Evolutionary conservation across 345 rosid species (phyloP).

Genomic region (Eutrema japonicum): DNA sequence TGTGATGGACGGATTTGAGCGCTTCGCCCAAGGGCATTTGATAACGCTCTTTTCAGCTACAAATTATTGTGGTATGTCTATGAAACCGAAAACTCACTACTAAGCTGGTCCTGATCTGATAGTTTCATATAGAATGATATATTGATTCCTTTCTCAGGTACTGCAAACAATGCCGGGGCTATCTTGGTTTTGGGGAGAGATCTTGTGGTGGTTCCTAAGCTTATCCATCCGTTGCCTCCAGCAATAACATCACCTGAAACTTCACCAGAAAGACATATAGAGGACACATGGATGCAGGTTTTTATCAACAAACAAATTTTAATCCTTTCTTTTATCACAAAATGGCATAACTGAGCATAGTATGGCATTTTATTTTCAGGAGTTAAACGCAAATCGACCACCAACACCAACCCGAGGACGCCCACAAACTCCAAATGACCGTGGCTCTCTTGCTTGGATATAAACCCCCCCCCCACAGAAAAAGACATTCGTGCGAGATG

Average conservation of each 20-base stretch:
- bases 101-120: not conserved
- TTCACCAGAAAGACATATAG: slow-evolving; percentile 80
- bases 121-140: not conserved
- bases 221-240: slow-evolving; percentile 97
- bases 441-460: slow-evolving; percentile 92
- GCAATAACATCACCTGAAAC: slow-evolving; percentile 84
- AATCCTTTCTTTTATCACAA: not conserved
- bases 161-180: slow-evolving; percentile 99
- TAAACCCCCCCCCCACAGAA: slow-evolving; percentile 40
- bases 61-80: slow-evolving; percentile 76
- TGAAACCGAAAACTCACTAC: not conserved
- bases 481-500: slow-evolving; percentile 21
- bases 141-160: slow-evolving; percentile 53
- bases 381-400: slow-evolving; percentile 92
- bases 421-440: slow-evolving; percentile 77
- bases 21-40: slow-evolving; percentile 95
- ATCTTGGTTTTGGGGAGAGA: slow-evolving; percentile 98
- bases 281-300: slow-evolving; percentile 99
- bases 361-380: slow-evolving; percentile 49
- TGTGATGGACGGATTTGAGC: slow-evolving; percentile 99
- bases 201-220: slow-evolving; percentile 95
- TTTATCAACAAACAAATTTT: slow-evolving; percentile 11
- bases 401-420: slow-evolving; percentile 98
- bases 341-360: not conserved
- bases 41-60: slow-evolving; percentile 98